Evolutionary conservation across 1,284 basidiomycete genomes (phyloP).

Genomic region (Trichosporon sp.): DNA sequence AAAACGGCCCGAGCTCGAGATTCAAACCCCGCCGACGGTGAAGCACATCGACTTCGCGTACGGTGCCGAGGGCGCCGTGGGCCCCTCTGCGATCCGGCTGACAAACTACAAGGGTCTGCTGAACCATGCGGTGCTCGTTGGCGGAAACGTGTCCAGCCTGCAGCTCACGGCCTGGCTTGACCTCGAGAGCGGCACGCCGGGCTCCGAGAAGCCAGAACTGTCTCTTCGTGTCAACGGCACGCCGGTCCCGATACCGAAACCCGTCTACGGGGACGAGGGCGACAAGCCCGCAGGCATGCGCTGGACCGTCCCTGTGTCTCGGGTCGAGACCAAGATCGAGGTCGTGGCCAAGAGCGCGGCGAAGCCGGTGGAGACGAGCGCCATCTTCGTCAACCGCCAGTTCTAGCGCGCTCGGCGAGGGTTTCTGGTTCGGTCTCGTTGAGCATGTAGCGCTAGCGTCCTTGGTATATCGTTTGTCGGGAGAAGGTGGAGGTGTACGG

Average conservation of each 20-base stretch:
- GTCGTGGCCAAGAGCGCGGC: conserved; percentile 43
- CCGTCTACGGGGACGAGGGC: conserved; percentile 22
- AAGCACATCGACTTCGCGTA: conserved; percentile 32
- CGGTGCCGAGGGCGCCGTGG: conserved; percentile 17
- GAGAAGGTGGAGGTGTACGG: not conserved
- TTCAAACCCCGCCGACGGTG: conserved; percentile 19
- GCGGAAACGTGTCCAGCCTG: conserved; percentile 14
- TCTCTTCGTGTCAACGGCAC: conserved; percentile 45
- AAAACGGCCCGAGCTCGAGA: conserved; percentile 2
- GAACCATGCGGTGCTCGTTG: conserved; percentile 49
- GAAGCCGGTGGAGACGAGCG: conserved; percentile 42
- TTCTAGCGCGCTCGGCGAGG: conserved; percentile 21
- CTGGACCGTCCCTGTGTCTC: conserved; percentile 43
- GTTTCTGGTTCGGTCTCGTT: not conserved
- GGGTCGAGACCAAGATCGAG: conserved; percentile 47
- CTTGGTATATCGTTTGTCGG: not conserved
- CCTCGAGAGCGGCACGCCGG: conserved; percentile 10
- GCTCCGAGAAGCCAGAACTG: conserved; percentile 36
- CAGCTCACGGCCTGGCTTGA: conserved; percentile 45
- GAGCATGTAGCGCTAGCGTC: not conserved
- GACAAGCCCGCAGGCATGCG: conserved; percentile 40
- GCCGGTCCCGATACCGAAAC: conserved; percentile 20
- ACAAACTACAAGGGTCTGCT: conserved; percentile 50
- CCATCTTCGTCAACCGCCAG: conserved; percentile 49
- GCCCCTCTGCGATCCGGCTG: conserved; percentile 41